These are phyloP conservation scores for Jamesozyma piceae DNA, from an alignment of 805 yeast genomes.

Conservation along the genomic window DNA sequence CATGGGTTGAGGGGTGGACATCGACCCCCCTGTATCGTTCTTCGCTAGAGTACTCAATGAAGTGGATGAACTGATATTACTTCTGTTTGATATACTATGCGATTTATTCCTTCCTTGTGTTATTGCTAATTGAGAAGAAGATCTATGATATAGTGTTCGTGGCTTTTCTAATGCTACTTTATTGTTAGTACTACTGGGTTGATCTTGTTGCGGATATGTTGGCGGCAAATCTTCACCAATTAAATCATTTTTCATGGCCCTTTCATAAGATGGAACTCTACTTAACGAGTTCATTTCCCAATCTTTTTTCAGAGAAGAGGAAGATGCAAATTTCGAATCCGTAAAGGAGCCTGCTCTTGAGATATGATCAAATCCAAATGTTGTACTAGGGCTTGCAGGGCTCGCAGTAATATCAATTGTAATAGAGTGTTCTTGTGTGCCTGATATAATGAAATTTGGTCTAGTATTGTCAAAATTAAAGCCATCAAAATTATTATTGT, in stretches of 20 bases:
- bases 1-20: conserved; percentile 3
- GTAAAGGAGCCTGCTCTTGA: conserved; percentile 54
- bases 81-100: conserved; percentile 15
- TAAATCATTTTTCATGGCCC: conserved; percentile 53
- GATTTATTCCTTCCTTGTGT: conserved; percentile 7
- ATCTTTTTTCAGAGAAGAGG: conserved; percentile 23
- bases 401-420: conserved; percentile 1
- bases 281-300: conserved; percentile 43
- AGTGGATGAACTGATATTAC: conserved; percentile 21
- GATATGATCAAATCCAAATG: conserved; percentile 49
- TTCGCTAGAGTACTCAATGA: conserved; percentile 15
- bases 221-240: conserved; percentile 58
- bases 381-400: conserved; percentile 13
- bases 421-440: not conserved
- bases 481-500: not conserved
- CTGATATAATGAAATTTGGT: not conserved
- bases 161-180: conserved; percentile 19
- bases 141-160: conserved; percentile 20
- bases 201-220: conserved; percentile 35
- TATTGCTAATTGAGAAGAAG: conserved; percentile 15
- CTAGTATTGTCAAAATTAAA: not conserved
- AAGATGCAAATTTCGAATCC: conserved; percentile 25
- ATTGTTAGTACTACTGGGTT: not conserved
- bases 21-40: conserved; percentile 10
- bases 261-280: conserved; percentile 75